Evolutionary conservation across 2,329 filamentous ascomycete species (phyloP).

Genomic region (Stagonosporopsis tanaceti): DNA sequence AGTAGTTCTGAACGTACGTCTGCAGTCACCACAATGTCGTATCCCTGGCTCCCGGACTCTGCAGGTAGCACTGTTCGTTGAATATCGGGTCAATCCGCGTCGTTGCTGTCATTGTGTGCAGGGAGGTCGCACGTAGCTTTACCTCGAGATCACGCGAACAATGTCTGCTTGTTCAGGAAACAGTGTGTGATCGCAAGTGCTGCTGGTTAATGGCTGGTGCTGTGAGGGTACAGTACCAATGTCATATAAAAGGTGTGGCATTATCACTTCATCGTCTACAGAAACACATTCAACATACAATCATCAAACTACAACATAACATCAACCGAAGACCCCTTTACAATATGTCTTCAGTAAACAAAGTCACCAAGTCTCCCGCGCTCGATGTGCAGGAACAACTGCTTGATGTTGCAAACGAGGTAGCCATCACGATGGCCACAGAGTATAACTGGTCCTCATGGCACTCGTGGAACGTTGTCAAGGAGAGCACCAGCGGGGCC

Average conservation of each 20-base stretch:
- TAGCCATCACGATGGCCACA: constrained; percentile 2
- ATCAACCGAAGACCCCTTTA: background rate
- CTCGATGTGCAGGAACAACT: background rate
- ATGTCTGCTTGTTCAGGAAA: background rate
- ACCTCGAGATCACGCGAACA: background rate
- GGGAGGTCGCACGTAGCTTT: background rate
- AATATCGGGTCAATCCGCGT: no score
- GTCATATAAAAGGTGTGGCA: background rate
- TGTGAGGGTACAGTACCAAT: background rate
- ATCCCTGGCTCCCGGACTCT: no score
- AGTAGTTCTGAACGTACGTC: no score
- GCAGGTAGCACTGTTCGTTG: no score
- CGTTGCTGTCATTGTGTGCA: no score
- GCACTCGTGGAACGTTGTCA: constrained; percentile 6
- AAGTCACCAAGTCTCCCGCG: background rate
- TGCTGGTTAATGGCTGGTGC: background rate
- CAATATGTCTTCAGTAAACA: constrained; percentile 1
- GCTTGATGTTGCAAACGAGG: background rate
- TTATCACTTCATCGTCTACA: background rate
- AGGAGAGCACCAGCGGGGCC: background rate
- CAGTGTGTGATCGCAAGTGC: background rate
- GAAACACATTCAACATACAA: background rate
- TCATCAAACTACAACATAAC: background rate
- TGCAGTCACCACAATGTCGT: no score
- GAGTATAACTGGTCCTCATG: constrained; percentile 8